Evolutionary conservation across 805 yeast species (phyloP), one percentile per base, ranked within the genome.

Genomic region (Maudiozyma pseudohumilis): DNA sequence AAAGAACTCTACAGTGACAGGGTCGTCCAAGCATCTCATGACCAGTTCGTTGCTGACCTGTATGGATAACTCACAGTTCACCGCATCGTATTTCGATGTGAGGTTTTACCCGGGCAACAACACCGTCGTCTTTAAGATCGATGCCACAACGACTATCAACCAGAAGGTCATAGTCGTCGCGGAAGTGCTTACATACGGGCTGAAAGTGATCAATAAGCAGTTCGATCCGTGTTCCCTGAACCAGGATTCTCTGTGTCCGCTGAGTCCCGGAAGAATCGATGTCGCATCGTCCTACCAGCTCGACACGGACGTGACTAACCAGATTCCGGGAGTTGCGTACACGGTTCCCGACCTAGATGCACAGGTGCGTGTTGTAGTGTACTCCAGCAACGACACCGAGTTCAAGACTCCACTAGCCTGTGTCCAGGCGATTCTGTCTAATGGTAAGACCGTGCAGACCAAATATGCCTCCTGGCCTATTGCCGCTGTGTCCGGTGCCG

Each of bases 311-410:
- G 52, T 76, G 39, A 59, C 72, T 4, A 57, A 62, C 10, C 61
- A 70, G 41, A 72, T 92, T 40, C 98, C 98, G 1, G 71, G 77
- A 8, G 68, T 92, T 17, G 96, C 96, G 2, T 92, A 77, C 61
- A 77, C 89, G 1, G 72, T 92, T 38, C 99, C 99, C 0, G 95
- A 92, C 60, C 66, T 92, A 47, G 99, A 92, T 55, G 99, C 96
- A 4, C 73, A 82, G 43, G 96, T 88, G 21, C 66, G 78, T 45
- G 88, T 94, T 29, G 59, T 74, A 15, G 80, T 81, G 3, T 75
- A 77, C 55, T 57, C 73, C 23, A 52, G 61, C 12, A 61, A 63
- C 34, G 76, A 73, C 50, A 64, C 71, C 5, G 45, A 57, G 11
- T 61, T 52, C 4, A 35, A 49, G 17, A 59, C 62, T 6, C 70